Evolutionary conservation across 176 grass and related monocot genomes (phyloP), one percentile per base, ranked within the genome.

Genomic region (Hsuehochloa calcarea): DNA sequence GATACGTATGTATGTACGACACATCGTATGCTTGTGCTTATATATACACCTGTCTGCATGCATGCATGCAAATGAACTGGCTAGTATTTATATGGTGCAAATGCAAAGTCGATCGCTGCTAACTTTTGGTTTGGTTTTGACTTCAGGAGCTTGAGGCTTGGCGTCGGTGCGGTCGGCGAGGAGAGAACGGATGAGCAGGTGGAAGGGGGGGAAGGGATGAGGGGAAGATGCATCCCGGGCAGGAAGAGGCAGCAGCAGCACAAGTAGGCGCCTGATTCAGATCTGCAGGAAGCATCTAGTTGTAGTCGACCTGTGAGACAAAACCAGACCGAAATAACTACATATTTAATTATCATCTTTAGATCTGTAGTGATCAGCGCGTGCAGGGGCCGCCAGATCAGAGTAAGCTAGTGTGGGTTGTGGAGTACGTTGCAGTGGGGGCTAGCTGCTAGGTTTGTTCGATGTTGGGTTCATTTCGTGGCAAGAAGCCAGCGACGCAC

Each of bases 221-320:
- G 81, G 56, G 93, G 92, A 5, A 85, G 94, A 79, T 99, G 97
- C 86, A 96, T 99, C 49, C 97, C 93, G 17, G 85, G 84, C 20
- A 90, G 84, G 91, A 85, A 90, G 83, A 85, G 80, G 82, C 82
- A 68, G 83, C 75, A 64, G 11, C 60, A 65, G 37, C 51, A 31
- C 2, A 84, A 85, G 45, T 54, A 75, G 61, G 40, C 26, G 5
- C 20, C 40, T 22, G 9, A 16, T 3, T 38, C 50, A 69, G 50
- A 81, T 61, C 1, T 38, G 65, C 72, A 31, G 20, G n/a, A 70
- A 25, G 0, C 20, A 60, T 39, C 9, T 76, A 11, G 56, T 20
- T 20, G 12, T 19, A 11, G 14, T 27, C n/a, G n/a, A n/a, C n/a
- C 25, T 25, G 22, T 59, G 11, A 25, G n/a, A 13, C 2, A 62